Conservation (phyloP, 2,329 filamentous ascomycete species). For the Ascochyta clinopodiicola region DNA sequence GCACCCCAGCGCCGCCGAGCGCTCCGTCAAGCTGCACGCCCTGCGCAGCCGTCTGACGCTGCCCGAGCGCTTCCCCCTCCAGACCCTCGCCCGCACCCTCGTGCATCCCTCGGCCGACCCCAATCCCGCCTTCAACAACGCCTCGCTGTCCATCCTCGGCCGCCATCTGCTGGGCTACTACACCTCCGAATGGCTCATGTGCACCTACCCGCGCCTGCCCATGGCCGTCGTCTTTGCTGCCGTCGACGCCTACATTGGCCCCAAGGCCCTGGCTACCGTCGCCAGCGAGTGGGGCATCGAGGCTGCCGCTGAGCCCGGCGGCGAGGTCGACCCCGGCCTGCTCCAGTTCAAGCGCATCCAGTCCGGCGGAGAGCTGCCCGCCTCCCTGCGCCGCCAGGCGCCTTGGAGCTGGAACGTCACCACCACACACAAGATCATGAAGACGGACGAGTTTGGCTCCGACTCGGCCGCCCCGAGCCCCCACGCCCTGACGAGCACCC, state of each 20-base stretch:
- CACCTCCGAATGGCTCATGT: constrained; percentile 84
- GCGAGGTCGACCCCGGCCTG: constrained; percentile 89
- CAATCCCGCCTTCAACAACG: constrained; percentile 85
- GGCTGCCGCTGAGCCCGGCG: constrained; percentile 81
- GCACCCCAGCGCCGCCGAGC: constrained; percentile 67
- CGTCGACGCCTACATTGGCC: constrained; percentile 82
- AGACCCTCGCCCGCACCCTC: constrained; percentile 85
- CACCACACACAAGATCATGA: constrained; percentile 73
- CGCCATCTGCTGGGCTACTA: constrained; percentile 86
- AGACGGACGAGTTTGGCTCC: constrained; percentile 87
- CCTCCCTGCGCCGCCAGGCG: constrained; percentile 28
- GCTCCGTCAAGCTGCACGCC: constrained; percentile 88
- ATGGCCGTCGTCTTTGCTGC: constrained; percentile 86
- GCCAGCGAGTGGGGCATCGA: constrained; percentile 92
- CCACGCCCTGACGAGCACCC: constrained; percentile 30
- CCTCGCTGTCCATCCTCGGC: constrained; percentile 80
- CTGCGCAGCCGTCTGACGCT: constrained; percentile 89
- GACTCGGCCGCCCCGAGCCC: constrained; percentile 41
- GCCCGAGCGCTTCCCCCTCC: constrained; percentile 78
- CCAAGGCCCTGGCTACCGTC: constrained; percentile 74
- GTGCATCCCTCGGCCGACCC: constrained; percentile 85
- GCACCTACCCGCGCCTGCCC: constrained; percentile 88
- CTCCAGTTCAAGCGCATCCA: constrained; percentile 73
- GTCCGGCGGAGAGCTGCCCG: constrained; percentile 36
- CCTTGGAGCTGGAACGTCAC: constrained; percentile 49